These are phyloP conservation scores for Trametes punicea DNA, from an alignment of 768 basidiomycete genomes.

Conservation along the genomic window DNA sequence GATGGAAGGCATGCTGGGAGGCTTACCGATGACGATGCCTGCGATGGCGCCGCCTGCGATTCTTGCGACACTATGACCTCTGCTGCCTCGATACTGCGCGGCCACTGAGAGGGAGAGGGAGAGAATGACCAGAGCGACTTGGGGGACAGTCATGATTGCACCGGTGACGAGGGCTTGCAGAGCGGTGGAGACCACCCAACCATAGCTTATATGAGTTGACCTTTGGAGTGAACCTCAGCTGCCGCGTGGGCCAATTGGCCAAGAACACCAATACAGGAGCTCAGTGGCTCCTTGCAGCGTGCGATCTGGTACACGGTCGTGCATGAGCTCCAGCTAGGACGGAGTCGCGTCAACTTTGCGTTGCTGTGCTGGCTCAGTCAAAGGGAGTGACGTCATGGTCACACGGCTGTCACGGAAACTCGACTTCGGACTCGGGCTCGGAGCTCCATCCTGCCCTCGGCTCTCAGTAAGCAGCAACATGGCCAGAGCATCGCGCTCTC, in stretches of 20 bases:
- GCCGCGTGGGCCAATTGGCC: no score
- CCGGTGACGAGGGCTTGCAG: neutral
- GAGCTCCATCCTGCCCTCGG: conserved; percentile 8
- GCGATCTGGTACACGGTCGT: no score
- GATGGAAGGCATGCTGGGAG: neutral
- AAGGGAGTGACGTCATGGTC: no score
- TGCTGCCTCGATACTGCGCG: neutral
- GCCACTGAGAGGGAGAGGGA: conserved; percentile 2
- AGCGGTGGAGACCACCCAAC: neutral
- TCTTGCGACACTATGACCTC: neutral
- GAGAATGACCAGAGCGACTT: neutral
- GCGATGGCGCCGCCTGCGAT: conserved; percentile 19
- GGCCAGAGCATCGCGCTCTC: neutral
- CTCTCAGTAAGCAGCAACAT: neutral
- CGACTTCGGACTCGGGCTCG: neutral
- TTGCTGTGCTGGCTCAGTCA: no score
- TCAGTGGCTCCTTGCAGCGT: no score
- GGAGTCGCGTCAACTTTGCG: no score
- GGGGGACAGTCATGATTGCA: conserved; percentile 7
- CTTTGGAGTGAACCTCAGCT: no score
- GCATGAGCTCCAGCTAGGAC: no score
- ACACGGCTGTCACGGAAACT: no score
- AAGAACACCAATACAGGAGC: no score
- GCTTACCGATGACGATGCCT: conserved; percentile 20
- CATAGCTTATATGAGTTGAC: no score